Evolutionary conservation across 2,329 filamentous ascomycete species (phyloP).

Genomic region (Penicillium sp.): DNA sequence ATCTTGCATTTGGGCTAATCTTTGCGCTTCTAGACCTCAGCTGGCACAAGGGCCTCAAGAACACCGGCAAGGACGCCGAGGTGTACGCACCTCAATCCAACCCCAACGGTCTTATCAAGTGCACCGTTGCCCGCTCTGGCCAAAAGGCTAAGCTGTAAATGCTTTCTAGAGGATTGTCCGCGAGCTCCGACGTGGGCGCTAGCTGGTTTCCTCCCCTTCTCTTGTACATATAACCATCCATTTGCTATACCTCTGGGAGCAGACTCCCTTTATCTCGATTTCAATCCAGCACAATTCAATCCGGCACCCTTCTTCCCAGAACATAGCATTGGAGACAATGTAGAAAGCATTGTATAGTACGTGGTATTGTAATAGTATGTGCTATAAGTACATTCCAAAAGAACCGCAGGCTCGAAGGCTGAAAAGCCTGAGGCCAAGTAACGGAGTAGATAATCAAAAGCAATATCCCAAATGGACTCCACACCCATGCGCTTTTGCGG

Average conservation of each 20-base stretch:
- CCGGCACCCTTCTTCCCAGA: neutral
- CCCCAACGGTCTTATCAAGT: conserved; percentile 94
- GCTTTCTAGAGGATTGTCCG: conserved; percentile 1
- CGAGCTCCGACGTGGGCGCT: conserved; percentile 1
- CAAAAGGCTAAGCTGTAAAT: conserved; percentile 35
- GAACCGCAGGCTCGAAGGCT: conserved; percentile 9
- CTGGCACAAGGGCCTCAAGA: conserved; percentile 95
- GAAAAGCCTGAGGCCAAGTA: conserved; percentile 6
- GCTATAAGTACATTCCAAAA: conserved; percentile 23
- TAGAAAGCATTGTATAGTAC: neutral
- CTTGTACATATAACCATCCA: conserved; percentile 21
- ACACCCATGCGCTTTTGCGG: conserved; percentile 41
- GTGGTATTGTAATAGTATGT: conserved; percentile 17
- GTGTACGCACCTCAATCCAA: conserved; percentile 91
- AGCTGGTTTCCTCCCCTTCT: conserved; percentile 1
- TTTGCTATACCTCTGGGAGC: conserved; percentile 22
- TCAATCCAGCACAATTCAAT: neutral
- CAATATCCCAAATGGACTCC: conserved; percentile 32
- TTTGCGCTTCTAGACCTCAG: conserved; percentile 65
- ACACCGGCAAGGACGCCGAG: conserved; percentile 91
- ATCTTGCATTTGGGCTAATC: conserved; percentile 7
- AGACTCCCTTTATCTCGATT: neutral
- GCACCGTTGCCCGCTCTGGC: conserved; percentile 61
- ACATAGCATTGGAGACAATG: neutral
- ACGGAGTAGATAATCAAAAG: conserved; percentile 18